phyloP scores from a whole-genome alignment of 805 yeast genomes.

The Schwanniomyces pseudopolymorphus region DNA sequence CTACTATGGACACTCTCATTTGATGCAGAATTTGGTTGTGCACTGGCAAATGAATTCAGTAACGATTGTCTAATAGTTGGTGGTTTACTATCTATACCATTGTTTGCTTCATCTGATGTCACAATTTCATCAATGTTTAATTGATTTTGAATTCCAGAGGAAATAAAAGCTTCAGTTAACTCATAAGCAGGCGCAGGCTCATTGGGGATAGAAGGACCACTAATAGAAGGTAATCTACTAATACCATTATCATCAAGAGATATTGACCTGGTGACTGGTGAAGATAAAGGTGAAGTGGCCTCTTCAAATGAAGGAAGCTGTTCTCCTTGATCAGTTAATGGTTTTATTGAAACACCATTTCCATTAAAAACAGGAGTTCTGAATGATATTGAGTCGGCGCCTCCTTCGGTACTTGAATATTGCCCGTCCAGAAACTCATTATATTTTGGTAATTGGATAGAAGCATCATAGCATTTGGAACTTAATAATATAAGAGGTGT shows the following conservation, averaged over 20 bases:
- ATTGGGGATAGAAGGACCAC: conserved; percentile 12
- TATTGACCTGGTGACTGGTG: conserved; percentile 36
- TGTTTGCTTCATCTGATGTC: conserved; percentile 6
- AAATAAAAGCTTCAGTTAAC: background rate
- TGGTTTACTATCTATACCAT: conserved; percentile 8
- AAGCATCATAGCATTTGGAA: conserved; percentile 40
- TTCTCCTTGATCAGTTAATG: conserved; percentile 21
- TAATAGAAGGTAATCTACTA: conserved; percentile 32
- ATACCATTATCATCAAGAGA: conserved; percentile 40
- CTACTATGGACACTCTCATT: background rate
- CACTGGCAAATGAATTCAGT: conserved; percentile 31
- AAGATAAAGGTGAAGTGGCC: conserved; percentile 51
- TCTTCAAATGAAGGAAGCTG: conserved; percentile 65
- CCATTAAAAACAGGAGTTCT: conserved; percentile 37
- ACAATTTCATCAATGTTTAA: conserved; percentile 30
- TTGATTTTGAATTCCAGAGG: conserved; percentile 3
- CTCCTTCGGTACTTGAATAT: background rate
- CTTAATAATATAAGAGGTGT: conserved; percentile 60
- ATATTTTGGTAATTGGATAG: conserved; percentile 41
- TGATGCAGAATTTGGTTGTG: conserved; percentile 5
- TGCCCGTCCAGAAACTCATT: conserved; percentile 19
- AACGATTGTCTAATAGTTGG: conserved; percentile 29
- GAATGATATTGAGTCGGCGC: conserved; percentile 24
- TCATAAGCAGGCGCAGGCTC: conserved; percentile 38
- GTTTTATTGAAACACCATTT: conserved; percentile 32